Conservation (phyloP, 371 early-diverging fungal genomes). For the Syncephalastrum monosporum region DNA sequence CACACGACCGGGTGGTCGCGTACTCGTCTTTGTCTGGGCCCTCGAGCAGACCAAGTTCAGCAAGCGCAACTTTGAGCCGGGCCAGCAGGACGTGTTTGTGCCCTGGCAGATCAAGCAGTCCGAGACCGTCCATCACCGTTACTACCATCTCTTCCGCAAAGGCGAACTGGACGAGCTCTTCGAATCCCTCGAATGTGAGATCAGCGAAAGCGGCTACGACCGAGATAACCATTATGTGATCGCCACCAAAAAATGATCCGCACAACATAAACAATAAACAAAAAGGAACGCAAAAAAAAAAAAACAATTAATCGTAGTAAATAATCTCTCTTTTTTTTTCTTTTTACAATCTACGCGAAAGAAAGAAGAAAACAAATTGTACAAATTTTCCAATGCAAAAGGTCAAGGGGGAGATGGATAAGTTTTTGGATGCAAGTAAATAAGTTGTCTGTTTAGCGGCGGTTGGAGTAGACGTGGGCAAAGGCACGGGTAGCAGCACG, state of each 20-base stretch:
- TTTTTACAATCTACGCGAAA: slow-evolving; percentile 4
- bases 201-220: slow-evolving; percentile 82
- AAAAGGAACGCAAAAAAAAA: not conserved
- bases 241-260: slow-evolving; percentile 25
- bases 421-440: slow-evolving; percentile 8
- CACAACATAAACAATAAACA: not conserved
- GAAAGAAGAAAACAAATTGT: slow-evolving; percentile 1
- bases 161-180: slow-evolving; percentile 84
- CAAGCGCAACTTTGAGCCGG: slow-evolving; percentile 75
- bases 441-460: slow-evolving; percentile 32
- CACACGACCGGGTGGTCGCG: slow-evolving; percentile 66
- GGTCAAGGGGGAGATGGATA: slow-evolving; percentile 1
- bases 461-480: slow-evolving; percentile 61
- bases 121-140: slow-evolving; percentile 64
- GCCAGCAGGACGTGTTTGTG: slow-evolving; percentile 90
- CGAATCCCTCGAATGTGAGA: slow-evolving; percentile 10
- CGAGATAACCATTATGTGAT: slow-evolving; percentile 92
- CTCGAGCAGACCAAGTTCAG: slow-evolving; percentile 78
- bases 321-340: not conserved
- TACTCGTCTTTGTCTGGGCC: slow-evolving; percentile 96
- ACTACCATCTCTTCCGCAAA: slow-evolving; percentile 91
- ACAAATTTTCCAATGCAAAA: not conserved
- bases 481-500: slow-evolving; percentile 78
- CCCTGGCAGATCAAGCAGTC: slow-evolving; percentile 73
- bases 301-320: not conserved